Evolutionary conservation across 305 asterid species (phyloP).

Genomic region (Solanum hybrid): DNA sequence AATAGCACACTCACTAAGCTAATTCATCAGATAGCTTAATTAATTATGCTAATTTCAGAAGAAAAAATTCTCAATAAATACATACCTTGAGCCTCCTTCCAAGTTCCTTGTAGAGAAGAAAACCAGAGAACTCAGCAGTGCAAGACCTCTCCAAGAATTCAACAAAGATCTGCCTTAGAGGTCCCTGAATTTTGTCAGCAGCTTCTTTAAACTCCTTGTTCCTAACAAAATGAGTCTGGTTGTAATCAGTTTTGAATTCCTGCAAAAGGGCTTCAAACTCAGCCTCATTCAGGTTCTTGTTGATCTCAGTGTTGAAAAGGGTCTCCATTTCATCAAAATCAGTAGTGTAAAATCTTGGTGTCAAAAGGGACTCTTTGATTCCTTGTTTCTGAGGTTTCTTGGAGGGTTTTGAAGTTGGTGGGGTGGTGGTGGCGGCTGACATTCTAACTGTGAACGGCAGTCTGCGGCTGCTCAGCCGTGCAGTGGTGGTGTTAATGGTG

Average conservation of each 20-base stretch:
- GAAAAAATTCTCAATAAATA: not conserved
- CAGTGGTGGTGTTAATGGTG: slow-evolving; percentile 19
- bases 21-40: not conserved
- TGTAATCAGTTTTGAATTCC: slow-evolving; percentile 90
- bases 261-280: slow-evolving; percentile 75
- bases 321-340: slow-evolving; percentile 96
- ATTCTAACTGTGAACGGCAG: slow-evolving; percentile 34
- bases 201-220: slow-evolving; percentile 90
- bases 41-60: not conserved
- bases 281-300: slow-evolving; percentile 68
- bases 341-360: slow-evolving; percentile 95
- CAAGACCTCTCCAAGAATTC: slow-evolving; percentile 98
- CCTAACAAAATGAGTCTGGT: slow-evolving; percentile 84
- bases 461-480: slow-evolving; percentile 28
- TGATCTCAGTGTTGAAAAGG: slow-evolving; percentile 85
- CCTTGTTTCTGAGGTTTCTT: slow-evolving; percentile 49
- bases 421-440: slow-evolving; percentile 42
- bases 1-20: not conserved
- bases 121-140: slow-evolving; percentile 97
- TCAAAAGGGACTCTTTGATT: slow-evolving; percentile 59
- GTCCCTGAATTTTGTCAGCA: slow-evolving; percentile 81
- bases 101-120: slow-evolving; percentile 91
- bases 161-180: slow-evolving; percentile 76
- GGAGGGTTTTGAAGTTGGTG: slow-evolving; percentile 20
- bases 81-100: slow-evolving; percentile 86